Evolutionary conservation across 441 rosid species (phyloP), one percentile per base, ranked within the genome.

Genomic region (Jatropha podagrica): DNA sequence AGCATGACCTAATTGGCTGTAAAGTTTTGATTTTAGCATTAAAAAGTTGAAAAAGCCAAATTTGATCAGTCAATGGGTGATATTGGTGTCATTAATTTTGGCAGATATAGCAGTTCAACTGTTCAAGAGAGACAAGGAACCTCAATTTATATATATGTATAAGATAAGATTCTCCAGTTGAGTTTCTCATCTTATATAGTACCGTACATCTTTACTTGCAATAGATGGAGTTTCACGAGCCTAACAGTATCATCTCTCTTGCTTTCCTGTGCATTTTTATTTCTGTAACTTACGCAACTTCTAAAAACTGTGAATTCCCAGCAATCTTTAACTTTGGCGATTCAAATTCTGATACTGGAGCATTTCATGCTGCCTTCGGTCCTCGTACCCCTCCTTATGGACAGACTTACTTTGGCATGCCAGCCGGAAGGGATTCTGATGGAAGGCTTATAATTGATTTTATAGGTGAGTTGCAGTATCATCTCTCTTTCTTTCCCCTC

Each of bases 321-420:
- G 84, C 86, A 51, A 75, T 84, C 23, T 84, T 81, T 55, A 84
- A 84, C 74, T 84, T 84, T 9, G 86, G 86, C 0, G 86, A 83
- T 74, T 83, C 86, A 1, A 83, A 83, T 60, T 83, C 86, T 5
- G 86, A 83, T 73, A 83, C 86, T 7, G 84, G 86, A 42, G 79
- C 78, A 62, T 70, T 72, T 23, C 44, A 79, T 0, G 84, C 86
- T 2, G 77, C 74, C 20, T 81, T 68, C 38, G 60, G 72, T 38
- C 78, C 74, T 41, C 75, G 79, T 18, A 68, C 69, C 0, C 15
- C 77, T 8, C 86, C 86, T 54, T 23, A 73, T 8, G 86, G 86
- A 3, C 78, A 79, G 71, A 81, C 85, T 37, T 77, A 27, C 80
- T 84, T 84, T 72, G 75, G 62, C 73, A 69, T 59, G 49, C 86